Evolutionary conservation across 2,329 filamentous ascomycete genomes (phyloP).

Genomic region (Alternaria alternata): DNA sequence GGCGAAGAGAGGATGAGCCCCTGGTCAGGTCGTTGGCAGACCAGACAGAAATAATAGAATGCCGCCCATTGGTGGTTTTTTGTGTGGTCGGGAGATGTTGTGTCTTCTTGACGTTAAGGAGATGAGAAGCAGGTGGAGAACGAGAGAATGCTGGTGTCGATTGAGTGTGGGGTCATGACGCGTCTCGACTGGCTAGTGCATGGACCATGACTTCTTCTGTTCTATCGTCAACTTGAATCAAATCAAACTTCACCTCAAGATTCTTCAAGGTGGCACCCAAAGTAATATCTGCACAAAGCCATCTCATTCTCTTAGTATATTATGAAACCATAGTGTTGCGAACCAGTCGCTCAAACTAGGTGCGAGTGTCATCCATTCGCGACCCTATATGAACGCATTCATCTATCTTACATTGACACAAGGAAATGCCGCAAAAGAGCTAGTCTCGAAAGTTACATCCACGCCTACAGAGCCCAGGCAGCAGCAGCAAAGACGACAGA

Average conservation of each 20-base stretch:
- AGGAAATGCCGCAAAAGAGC: not conserved
- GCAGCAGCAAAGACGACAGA: constrained; percentile 38
- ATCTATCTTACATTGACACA: constrained; percentile 9
- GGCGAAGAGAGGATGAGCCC: not conserved
- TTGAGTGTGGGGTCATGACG: constrained; percentile 15
- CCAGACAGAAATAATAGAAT: no score
- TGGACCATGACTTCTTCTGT: not conserved
- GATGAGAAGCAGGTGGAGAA: not conserved
- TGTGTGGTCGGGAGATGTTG: not conserved
- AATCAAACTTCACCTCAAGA: not conserved
- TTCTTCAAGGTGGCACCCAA: not conserved
- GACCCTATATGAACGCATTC: constrained; percentile 2
- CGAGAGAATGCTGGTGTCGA: not conserved
- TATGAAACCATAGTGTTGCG: constrained; percentile 11
- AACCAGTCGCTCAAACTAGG: constrained; percentile 7
- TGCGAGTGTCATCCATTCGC: not conserved
- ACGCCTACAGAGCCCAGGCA: constrained; percentile 33
- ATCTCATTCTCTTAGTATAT: constrained; percentile 10
- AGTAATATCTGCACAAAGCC: not conserved
- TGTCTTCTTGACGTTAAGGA: not conserved
- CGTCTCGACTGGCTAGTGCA: constrained; percentile 7
- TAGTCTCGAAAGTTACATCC: not conserved
- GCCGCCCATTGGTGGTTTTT: not conserved
- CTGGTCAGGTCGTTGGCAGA: no score
- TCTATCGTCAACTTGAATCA: not conserved